A percentile compares a stretch with the other conserved stretches of the same genome.
These are phyloP conservation scores for Westerdykella sp. DNA, from an alignment of 2,329 filamentous ascomycete genomes.

Conservation along the genomic window DNA sequence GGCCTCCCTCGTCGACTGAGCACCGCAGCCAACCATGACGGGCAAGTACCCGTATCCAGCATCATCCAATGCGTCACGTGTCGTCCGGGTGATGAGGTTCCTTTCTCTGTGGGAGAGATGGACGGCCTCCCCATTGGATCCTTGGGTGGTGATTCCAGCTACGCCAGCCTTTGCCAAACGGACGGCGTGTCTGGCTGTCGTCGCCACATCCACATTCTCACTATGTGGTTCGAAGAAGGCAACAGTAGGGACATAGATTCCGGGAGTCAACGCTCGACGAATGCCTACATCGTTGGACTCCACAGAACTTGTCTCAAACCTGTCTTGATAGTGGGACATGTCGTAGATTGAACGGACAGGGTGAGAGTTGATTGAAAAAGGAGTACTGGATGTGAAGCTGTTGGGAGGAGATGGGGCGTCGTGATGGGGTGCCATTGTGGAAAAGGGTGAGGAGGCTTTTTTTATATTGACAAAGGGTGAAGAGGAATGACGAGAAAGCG, in stretches of 20 bases:
- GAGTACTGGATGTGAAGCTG: slow-evolving; percentile 26
- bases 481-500: slow-evolving; percentile 14
- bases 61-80: slow-evolving; percentile 61
- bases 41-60: slow-evolving; percentile 61
- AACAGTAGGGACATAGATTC: slow-evolving; percentile 42
- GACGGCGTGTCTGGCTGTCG: slow-evolving; percentile 47
- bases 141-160: slow-evolving; percentile 68
- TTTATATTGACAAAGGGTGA: slow-evolving; percentile 24
- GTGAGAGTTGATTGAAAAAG: slow-evolving; percentile 17
- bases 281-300: slow-evolving; percentile 31
- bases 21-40: slow-evolving; percentile 69
- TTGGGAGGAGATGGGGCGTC: slow-evolving; percentile 34
- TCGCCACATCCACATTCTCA: slow-evolving; percentile 39
- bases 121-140: slow-evolving; percentile 77
- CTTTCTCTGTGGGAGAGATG: slow-evolving; percentile 68
- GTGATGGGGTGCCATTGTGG: slow-evolving; percentile 36
- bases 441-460: slow-evolving; percentile 8
- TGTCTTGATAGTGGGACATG: slow-evolving; percentile 31
- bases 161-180: slow-evolving; percentile 67
- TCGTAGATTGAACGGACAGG: slow-evolving; percentile 32
- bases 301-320: slow-evolving; percentile 35
- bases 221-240: slow-evolving; percentile 40
- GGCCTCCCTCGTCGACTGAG: slow-evolving; percentile 67
- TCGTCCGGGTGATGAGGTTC: slow-evolving; percentile 60
- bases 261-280: slow-evolving; percentile 33